A percentile compares a stretch with the other conserved stretches of the same genome.
phyloP scores from a whole-genome alignment of 2,329 filamentous ascomycete species.

The Ampelomyces quisqualis region DNA sequence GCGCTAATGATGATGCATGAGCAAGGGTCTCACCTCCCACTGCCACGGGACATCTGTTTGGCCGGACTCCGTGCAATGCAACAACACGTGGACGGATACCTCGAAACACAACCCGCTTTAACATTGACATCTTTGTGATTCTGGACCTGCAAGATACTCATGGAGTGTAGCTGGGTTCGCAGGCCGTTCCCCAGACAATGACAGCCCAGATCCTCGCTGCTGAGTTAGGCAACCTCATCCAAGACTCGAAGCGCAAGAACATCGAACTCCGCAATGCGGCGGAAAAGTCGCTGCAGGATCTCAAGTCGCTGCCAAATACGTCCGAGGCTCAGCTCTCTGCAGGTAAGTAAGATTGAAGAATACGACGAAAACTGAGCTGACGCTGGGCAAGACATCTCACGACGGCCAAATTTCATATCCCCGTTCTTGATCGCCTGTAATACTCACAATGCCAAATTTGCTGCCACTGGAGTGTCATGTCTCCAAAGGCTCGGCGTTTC shows the following conservation, averaged over 20 bases:
- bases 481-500: conserved; percentile 85
- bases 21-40: conserved; percentile 14
- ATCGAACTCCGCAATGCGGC: conserved; percentile 87
- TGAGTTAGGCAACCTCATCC: conserved; percentile 86
- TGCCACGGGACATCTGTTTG: conserved; percentile 14
- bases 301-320: conserved; percentile 72
- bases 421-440: conserved; percentile 92
- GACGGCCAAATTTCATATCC: conserved; percentile 80
- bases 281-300: conserved; percentile 87
- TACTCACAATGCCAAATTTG: conserved; percentile 88
- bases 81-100: conserved; percentile 15
- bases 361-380: too few relatives aligned
- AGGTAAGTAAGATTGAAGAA: conserved; percentile 54
- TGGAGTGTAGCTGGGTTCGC: conserved; percentile 24
- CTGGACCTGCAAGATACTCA: conserved; percentile 5
- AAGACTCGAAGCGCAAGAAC: conserved; percentile 95
- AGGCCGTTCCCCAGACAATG: conserved; percentile 58
- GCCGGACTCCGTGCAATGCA: conserved; percentile 18
- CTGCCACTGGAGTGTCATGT: conserved; percentile 81
- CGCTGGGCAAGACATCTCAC: conserved; percentile 68
- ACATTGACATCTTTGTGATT: not conserved
- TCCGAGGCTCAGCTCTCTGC: conserved; percentile 75
- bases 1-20: conserved; percentile 13
- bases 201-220: conserved; percentile 85
- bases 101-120: not conserved